Conservation (phyloP, 768 basidiomycete genomes). For the Phylloporus arenicola region DNA sequence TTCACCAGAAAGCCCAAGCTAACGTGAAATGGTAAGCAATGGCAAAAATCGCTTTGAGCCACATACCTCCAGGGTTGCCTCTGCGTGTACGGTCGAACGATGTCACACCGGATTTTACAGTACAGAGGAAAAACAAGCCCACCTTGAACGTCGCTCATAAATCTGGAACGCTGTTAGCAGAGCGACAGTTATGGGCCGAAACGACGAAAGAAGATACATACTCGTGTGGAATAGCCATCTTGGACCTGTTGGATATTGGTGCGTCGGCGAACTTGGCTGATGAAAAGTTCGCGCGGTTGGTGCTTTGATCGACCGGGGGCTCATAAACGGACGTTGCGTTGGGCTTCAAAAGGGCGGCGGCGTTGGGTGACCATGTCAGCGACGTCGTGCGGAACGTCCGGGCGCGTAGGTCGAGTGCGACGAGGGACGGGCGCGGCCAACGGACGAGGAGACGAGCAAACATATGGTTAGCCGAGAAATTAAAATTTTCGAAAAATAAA, state of each 20-base stretch:
- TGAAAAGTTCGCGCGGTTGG: constrained; percentile 27
- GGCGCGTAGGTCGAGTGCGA: constrained; percentile 9
- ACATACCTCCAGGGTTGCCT: constrained; percentile 38
- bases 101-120: not conserved
- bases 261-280: constrained; percentile 25
- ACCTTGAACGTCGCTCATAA: constrained; percentile 47
- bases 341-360: constrained; percentile 12
- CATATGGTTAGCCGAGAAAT: constrained; percentile 12
- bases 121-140: constrained; percentile 4
- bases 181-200: constrained; percentile 7
- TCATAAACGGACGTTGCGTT: not conserved
- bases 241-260: constrained; percentile 36
- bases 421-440: constrained; percentile 13
- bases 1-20: constrained; percentile 38
- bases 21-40: constrained; percentile 2
- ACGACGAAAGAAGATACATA: constrained; percentile 20
- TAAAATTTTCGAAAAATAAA: not conserved
- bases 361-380: constrained; percentile 4
- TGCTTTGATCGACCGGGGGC: constrained; percentile 10
- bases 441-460: constrained; percentile 24
- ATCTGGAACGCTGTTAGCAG: constrained; percentile 28
- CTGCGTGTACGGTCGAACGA: constrained; percentile 16
- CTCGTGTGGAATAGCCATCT: constrained; percentile 41
- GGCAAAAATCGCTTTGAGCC: not conserved
- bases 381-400: constrained; percentile 13